Evolutionary conservation across 225 moss, liverwort and hornwort species (phyloP).

Genomic region (Pseudisothecium myosuroides): DNA sequence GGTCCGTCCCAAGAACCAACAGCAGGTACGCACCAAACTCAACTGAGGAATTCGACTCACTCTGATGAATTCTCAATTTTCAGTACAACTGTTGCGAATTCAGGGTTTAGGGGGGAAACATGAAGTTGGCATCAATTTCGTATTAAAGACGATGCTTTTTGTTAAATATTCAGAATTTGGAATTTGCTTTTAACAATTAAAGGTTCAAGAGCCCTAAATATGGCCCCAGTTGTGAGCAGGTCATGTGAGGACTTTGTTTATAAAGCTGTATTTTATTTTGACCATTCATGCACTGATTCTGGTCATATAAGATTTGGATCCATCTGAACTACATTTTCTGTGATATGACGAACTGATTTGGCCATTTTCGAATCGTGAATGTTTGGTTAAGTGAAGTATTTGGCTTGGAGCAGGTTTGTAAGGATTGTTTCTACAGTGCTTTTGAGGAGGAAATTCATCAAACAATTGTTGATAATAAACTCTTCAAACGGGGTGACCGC

Average conservation of each 20-base stretch:
- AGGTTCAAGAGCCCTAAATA: not conserved
- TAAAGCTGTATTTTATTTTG: not conserved
- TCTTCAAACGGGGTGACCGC: conserved; percentile 85
- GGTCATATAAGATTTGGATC: not conserved
- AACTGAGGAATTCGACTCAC: no score
- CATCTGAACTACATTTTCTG: not conserved
- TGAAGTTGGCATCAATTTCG: not conserved
- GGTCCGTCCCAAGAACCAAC: conserved; percentile 71
- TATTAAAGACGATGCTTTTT: not conserved
- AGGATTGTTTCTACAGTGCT: conserved; percentile 74
- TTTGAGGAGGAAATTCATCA: conserved; percentile 94
- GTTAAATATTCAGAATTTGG: not conserved
- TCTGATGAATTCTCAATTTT: not conserved
- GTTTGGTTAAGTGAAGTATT: not conserved
- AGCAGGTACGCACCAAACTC: conserved; percentile 34
- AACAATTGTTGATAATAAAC: conserved; percentile 71
- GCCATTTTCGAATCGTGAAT: not conserved
- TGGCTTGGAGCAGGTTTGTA: conserved; percentile 39
- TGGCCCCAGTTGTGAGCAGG: not conserved
- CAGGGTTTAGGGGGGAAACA: not conserved
- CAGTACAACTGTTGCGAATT: not conserved
- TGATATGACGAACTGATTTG: not conserved
- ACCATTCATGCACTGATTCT: not conserved
- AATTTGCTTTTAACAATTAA: not conserved
- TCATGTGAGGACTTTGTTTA: not conserved